These are phyloP conservation scores for Arthrobotrys conoides DNA, from an alignment of 2,329 filamentous ascomycete genomes.

Conservation along the genomic window DNA sequence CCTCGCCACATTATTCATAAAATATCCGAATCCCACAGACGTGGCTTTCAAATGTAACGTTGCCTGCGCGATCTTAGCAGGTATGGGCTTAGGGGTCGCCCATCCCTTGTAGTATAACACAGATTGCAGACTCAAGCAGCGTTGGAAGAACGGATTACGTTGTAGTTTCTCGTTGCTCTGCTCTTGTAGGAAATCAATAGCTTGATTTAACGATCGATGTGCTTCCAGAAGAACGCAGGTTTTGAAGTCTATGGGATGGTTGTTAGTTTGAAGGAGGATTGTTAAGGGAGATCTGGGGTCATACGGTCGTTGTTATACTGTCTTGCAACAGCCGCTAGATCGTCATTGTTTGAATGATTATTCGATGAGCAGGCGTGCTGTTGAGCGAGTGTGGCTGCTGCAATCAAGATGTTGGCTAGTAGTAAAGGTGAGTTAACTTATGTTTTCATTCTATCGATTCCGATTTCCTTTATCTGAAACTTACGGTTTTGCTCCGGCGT, in stretches of 20 bases:
- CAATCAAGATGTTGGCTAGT: constrained; percentile 65
- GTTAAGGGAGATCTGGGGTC: background rate
- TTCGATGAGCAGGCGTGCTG: constrained; percentile 68
- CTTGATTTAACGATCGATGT: constrained; percentile 78
- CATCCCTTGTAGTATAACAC: constrained; percentile 81
- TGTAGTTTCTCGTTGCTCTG: constrained; percentile 79
- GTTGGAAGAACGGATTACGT: constrained; percentile 79
- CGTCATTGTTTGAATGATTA: constrained; percentile 70
- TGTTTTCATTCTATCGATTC: background rate
- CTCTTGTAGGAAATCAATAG: constrained; percentile 86
- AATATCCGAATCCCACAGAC: constrained; percentile 63
- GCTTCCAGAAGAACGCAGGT: constrained; percentile 76
- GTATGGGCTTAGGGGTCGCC: constrained; percentile 62
- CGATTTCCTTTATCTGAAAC: background rate
- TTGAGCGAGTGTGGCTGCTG: constrained; percentile 68
- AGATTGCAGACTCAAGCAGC: constrained; percentile 83
- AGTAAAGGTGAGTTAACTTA: constrained; percentile 2
- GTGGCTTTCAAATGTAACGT: constrained; percentile 64
- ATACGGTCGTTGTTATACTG: constrained; percentile 50
- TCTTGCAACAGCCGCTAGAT: constrained; percentile 67
- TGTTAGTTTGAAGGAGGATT: constrained; percentile 16
- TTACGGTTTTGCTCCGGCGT: constrained; percentile 62
- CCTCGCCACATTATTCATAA: constrained; percentile 63
- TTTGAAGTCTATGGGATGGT: constrained; percentile 65
- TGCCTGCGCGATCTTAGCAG: constrained; percentile 64